Evolutionary conservation across 441 rosid species (phyloP).

Genomic region (Eutrema salsugineum): DNA sequence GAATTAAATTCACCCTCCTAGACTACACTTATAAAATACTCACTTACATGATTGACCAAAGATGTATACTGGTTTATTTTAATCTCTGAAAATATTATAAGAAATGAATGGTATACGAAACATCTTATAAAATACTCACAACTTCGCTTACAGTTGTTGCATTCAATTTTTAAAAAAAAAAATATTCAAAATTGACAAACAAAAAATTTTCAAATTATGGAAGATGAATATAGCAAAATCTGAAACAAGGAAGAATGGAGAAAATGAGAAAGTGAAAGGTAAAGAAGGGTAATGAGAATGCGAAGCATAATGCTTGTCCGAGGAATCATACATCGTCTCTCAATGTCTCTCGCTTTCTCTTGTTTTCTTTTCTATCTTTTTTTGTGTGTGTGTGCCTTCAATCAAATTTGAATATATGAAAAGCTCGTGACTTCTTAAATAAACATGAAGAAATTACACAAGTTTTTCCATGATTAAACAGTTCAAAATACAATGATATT

Average conservation of each 20-base stretch:
- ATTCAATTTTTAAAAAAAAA: too few species aligned
- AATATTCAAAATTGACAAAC: not conserved
- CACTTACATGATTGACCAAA: too few species aligned
- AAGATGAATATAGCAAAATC: not conserved
- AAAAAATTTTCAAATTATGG: not conserved
- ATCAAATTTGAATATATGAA: not conserved
- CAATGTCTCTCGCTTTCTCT: constrained; percentile 8
- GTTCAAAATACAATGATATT: not conserved
- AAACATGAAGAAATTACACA: not conserved
- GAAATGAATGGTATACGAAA: too few species aligned
- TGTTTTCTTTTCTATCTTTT: not conserved
- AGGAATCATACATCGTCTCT: not conserved
- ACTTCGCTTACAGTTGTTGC: too few species aligned
- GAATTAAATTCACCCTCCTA: too few species aligned
- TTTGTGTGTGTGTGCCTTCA: not conserved
- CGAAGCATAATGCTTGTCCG: constrained; percentile 6
- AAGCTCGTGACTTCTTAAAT: not conserved
- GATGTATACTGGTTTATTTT: too few species aligned
- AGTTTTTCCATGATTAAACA: not conserved
- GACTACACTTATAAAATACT: too few species aligned
- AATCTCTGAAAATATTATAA: too few species aligned
- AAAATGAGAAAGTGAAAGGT: not conserved
- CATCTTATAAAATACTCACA: too few species aligned
- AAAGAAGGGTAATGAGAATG: not conserved
- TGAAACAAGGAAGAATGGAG: not conserved